Evolutionary conservation across 805 yeast genomes (phyloP).

Genomic region (Yarrowia osloensis): DNA sequence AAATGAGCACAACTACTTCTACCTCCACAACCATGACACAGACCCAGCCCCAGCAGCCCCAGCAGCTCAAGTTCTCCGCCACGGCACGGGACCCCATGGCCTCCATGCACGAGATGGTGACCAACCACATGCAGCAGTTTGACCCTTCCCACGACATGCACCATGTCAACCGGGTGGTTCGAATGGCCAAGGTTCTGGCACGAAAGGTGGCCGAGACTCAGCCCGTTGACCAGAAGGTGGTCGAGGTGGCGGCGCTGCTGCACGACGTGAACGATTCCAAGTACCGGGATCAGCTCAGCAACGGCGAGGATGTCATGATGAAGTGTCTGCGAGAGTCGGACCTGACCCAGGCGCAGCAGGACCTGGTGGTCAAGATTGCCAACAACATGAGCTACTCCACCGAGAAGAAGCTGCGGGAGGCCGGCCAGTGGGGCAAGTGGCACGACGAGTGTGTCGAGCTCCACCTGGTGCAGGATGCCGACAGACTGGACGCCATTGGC

Average conservation of each 20-base stretch:
- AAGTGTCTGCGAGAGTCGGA: slow-evolving; percentile 33
- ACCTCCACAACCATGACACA: slow-evolving; percentile 21
- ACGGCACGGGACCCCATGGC: slow-evolving; percentile 16
- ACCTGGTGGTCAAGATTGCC: slow-evolving; percentile 37
- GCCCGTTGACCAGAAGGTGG: slow-evolving; percentile 37
- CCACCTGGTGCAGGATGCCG: slow-evolving; percentile 47
- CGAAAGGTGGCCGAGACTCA: slow-evolving; percentile 24
- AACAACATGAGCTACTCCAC: slow-evolving; percentile 38
- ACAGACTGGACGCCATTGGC: slow-evolving; percentile 47
- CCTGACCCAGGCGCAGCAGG: slow-evolving; percentile 32
- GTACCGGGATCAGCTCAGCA: slow-evolving; percentile 34
- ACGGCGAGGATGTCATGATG: slow-evolving; percentile 32
- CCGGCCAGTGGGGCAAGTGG: slow-evolving; percentile 41
- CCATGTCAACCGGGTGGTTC: slow-evolving; percentile 42
- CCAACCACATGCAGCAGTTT: slow-evolving; percentile 36
- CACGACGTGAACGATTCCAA: slow-evolving; percentile 44
- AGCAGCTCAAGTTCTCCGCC: slow-evolving; percentile 15
- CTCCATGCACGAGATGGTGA: slow-evolving; percentile 23
- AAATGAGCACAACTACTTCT: slow-evolving; percentile 29
- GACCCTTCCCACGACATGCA: slow-evolving; percentile 43
- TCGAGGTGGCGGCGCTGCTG: slow-evolving; percentile 42
- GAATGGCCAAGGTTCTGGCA: slow-evolving; percentile 39
- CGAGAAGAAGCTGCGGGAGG: slow-evolving; percentile 37
- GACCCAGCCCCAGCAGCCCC: slow-evolving; percentile 22
- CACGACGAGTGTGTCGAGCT: slow-evolving; percentile 40